Percentiles rank a stretch among this genome's conserved stretches.
Evolutionary conservation across 768 basidiomycete genomes (phyloP).

Genomic region (Piloderma croceum): DNA sequence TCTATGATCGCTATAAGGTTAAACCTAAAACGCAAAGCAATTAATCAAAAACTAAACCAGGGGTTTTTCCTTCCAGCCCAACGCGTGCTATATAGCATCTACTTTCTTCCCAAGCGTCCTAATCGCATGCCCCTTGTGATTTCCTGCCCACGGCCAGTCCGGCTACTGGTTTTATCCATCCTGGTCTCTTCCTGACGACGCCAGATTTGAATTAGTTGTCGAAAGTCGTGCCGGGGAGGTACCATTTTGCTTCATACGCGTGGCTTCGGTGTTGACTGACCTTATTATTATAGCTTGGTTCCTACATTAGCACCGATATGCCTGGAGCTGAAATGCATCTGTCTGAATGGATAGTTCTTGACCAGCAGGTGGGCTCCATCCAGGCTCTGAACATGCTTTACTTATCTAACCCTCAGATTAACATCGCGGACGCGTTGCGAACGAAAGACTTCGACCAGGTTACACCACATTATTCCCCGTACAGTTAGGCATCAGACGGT

Average conservation of each 20-base stretch:
- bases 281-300: constrained; percentile 27
- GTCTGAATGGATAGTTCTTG: constrained; percentile 26
- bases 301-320: constrained; percentile 16
- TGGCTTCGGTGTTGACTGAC: not conserved
- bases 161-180: constrained; percentile 29
- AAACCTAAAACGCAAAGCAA: constrained; percentile 4
- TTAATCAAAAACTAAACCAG: constrained; percentile 8
- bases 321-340: constrained; percentile 22
- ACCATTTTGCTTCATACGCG: not conserved
- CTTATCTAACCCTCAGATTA: constrained; percentile 17
- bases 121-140: constrained; percentile 22
- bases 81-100: constrained; percentile 14
- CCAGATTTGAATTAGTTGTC: constrained; percentile 27
- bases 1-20: constrained; percentile 1
- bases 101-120: constrained; percentile 25
- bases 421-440: constrained; percentile 2
- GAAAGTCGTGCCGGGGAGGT: constrained; percentile 20
- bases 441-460: constrained; percentile 5
- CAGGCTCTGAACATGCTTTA: constrained; percentile 13
- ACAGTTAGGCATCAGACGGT: constrained; percentile 19
- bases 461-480: constrained; percentile 18
- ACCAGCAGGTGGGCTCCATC: constrained; percentile 22
- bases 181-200: constrained; percentile 6
- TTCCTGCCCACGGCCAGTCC: constrained; percentile 17
- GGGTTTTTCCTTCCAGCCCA: not conserved